A percentile compares a stretch with the other conserved stretches of the same genome.
Evolutionary conservation across 2,329 filamentous ascomycete species (phyloP).

Genomic region (Penicillium sp.): DNA sequence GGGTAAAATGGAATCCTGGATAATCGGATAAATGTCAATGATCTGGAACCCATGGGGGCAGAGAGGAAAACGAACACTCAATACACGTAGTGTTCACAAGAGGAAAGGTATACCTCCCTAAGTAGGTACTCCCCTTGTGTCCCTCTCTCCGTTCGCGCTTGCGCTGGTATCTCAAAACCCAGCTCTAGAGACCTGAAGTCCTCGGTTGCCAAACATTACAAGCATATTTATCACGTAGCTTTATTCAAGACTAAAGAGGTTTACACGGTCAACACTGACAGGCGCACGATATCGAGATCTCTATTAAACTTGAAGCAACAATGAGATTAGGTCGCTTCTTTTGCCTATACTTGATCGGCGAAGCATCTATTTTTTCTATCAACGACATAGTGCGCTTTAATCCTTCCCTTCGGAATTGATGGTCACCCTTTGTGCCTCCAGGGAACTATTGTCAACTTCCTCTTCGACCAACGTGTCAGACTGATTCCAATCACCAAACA

Average conservation of each 20-base stretch:
- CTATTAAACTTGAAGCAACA: not conserved
- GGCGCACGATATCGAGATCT: not conserved
- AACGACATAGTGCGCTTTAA: not conserved
- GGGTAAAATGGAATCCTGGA: not conserved
- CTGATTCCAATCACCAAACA: conserved; percentile 20
- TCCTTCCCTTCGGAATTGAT: conserved; percentile 2
- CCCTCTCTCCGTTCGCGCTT: too few species aligned
- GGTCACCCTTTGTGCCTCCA: conserved; percentile 14
- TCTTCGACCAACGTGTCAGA: not conserved
- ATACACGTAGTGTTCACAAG: too few species aligned
- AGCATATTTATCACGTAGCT: too few species aligned
- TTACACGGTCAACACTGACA: not conserved
- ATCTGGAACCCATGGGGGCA: too few species aligned
- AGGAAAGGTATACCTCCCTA: too few species aligned
- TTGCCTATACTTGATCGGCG: not conserved
- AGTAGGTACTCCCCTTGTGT: too few species aligned
- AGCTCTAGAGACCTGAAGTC: too few species aligned
- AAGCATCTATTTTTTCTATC: not conserved
- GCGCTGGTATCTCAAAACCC: too few species aligned
- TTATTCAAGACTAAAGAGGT: too few species aligned
- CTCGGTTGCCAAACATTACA: too few species aligned
- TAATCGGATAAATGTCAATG: too few species aligned
- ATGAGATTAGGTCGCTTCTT: not conserved
- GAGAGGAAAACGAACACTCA: too few species aligned
- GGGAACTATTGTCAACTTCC: conserved; percentile 6